phyloP scores from a whole-genome alignment of 2,329 filamentous ascomycete species.

The Cryphonectria nitschkei region DNA sequence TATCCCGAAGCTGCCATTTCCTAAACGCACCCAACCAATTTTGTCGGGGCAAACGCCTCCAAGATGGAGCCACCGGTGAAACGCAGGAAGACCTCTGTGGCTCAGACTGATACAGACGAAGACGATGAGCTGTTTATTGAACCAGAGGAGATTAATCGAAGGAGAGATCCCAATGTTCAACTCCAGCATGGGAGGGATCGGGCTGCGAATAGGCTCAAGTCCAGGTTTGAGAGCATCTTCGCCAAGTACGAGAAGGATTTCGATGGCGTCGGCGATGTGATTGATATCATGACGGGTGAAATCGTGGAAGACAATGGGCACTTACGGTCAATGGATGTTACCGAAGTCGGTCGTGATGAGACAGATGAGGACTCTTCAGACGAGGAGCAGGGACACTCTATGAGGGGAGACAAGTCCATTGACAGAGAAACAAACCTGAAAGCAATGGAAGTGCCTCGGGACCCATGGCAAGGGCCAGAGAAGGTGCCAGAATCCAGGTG shows the following conservation, averaged over 20 bases:
- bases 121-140: constrained; percentile 51
- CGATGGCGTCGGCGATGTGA: constrained; percentile 81
- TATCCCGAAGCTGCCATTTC: background rate
- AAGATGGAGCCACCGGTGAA: constrained; percentile 65
- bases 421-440: background rate
- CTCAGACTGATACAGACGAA: constrained; percentile 43
- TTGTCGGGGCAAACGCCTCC: background rate
- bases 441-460: background rate
- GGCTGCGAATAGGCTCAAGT: constrained; percentile 75
- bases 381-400: background rate
- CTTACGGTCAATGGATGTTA: constrained; percentile 54
- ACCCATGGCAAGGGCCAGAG: background rate
- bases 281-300: constrained; percentile 79
- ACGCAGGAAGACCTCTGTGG: constrained; percentile 57
- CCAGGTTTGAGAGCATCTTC: constrained; percentile 86
- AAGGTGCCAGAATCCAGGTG: background rate
- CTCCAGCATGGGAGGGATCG: constrained; percentile 65
- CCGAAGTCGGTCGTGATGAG: constrained; percentile 36
- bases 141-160: constrained; percentile 50
- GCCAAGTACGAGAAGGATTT: constrained; percentile 87
- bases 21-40: background rate
- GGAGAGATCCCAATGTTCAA: constrained; percentile 57
- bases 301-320: constrained; percentile 94
- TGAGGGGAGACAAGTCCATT: constrained; percentile 13
- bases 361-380: constrained; percentile 31